Evolutionary conservation across 352 stramenopile genomes (phyloP).

Genomic region (Globisporangium paddicum): DNA sequence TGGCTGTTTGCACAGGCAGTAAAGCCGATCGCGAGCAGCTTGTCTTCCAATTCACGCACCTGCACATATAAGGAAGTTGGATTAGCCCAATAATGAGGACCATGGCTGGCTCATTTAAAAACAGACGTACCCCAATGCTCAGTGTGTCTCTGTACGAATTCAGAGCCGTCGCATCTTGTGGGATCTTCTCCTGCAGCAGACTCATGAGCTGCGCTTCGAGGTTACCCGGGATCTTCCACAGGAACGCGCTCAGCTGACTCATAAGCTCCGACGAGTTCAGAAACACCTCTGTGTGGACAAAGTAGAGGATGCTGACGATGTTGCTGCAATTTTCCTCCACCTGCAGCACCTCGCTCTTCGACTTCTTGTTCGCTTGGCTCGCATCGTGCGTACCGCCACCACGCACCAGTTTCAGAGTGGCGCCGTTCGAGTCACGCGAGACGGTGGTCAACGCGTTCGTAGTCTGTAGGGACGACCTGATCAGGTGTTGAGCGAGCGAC

Average conservation of each 20-base stretch:
- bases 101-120: background rate
- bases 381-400: background rate
- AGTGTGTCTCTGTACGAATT: conserved; percentile 45
- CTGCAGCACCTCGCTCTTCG: conserved; percentile 18
- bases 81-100: background rate
- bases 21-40: conserved; percentile 43
- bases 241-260: conserved; percentile 36
- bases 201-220: conserved; percentile 61
- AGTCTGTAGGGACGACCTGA: conserved; percentile 44
- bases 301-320: conserved; percentile 47
- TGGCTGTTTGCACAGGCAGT: conserved; percentile 44
- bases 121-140: conserved; percentile 24
- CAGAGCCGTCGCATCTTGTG: conserved; percentile 46
- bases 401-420: conserved; percentile 21
- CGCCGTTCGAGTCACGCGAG: conserved; percentile 17
- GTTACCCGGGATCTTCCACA: conserved; percentile 75
- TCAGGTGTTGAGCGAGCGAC: conserved; percentile 33
- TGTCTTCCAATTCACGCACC: conserved; percentile 46
- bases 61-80: conserved; percentile 9
- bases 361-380: conserved; percentile 2
- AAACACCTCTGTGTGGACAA: conserved; percentile 53
- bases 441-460: conserved; percentile 18
- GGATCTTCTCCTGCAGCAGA: conserved; percentile 63
- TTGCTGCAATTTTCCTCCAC: conserved; percentile 34
- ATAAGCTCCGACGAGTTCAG: conserved; percentile 37